These are phyloP conservation scores for Xylariaceae sp. DNA, from an alignment of 2,329 filamentous ascomycete species.

Conservation along the genomic window DNA sequence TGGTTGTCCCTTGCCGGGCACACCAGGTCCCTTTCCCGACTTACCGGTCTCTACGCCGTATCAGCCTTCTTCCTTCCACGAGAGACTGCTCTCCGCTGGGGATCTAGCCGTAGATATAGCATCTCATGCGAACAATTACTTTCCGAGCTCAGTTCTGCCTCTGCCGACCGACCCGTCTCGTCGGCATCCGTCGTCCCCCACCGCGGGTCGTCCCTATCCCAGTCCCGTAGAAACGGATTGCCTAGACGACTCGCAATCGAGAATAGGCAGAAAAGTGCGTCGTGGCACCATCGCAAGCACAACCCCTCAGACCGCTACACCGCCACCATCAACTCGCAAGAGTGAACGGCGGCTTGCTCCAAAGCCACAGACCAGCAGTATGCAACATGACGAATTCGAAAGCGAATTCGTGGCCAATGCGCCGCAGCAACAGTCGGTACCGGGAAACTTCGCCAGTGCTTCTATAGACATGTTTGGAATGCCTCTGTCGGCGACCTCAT, in stretches of 20 bases:
- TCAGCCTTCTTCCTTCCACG: conserved; percentile 36
- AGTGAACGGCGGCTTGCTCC: conserved; percentile 50
- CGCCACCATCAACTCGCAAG: conserved; percentile 53
- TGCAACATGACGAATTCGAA: conserved; percentile 54
- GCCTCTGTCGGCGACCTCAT: conserved; percentile 53
- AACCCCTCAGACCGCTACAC: conserved; percentile 51
- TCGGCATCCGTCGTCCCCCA: conserved; percentile 54
- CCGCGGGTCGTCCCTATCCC: conserved; percentile 33
- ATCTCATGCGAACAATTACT: conserved; percentile 59
- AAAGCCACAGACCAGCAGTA: conserved; percentile 41
- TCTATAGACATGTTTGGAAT: conserved; percentile 54
- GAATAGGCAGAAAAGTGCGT: conserved; percentile 42
- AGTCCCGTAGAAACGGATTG: conserved; percentile 30
- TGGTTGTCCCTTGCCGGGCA: conserved; percentile 50
- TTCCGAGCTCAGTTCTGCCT: conserved; percentile 45
- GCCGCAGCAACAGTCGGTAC: conserved; percentile 45
- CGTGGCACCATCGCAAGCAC: conserved; percentile 37
- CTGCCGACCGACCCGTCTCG: conserved; percentile 55
- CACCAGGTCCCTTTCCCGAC: conserved; percentile 42
- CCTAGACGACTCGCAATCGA: conserved; percentile 26
- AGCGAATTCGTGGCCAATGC: conserved; percentile 46
- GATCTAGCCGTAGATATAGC: conserved; percentile 46
- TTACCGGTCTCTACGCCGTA: conserved; percentile 37
- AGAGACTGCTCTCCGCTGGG: conserved; percentile 47
- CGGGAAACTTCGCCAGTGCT: conserved; percentile 38